Base-by-base conservation (phyloP, 768 basidiomycete species). In the Amanita subjunquillea region DNA sequence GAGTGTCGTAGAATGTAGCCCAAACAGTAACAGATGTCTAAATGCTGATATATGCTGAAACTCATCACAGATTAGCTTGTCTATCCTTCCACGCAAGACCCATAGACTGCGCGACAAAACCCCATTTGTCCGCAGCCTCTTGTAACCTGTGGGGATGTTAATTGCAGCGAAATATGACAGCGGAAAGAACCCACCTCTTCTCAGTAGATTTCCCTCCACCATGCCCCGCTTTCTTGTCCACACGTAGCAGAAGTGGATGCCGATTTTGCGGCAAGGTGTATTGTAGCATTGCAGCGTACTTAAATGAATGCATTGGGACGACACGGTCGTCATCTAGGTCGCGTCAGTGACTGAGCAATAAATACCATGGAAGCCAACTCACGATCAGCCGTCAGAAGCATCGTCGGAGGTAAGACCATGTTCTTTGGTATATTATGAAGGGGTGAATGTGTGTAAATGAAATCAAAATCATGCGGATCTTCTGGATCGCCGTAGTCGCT, bases 251-350 rank as follows among this genome's bases (percentile, higher is more conserved):
- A 10, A 91, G 69, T 4, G 89, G 90, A 59, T 88, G 67, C 0
- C 79, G 77, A 63, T 90, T 91, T 43, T 80, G 59, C 1, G 85
- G 73, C 1, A 79, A 66, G 1, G 65, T 68, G 61, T 91, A 67
- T 62, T 92, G 89, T 36, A 91, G 69, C n/a, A 80, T 80, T 13
- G 90, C 90, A 0, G 83, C 82, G 48, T 80, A 74, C 67, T 92
- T 92, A 77, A 87, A 90, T 7, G 87, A 87, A 66, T 91, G 90
- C 62, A 88, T 69, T 1, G 87, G 87, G 4, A 91, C 87, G n/a
- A 91, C 89, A 32, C 89, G 83, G 59, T 89, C 87, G 58, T 91
- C 89, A 56, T 88, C 87, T 88, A 59, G 10, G 30, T 20, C 37
- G 38, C 29, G 22, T 32, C 17, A 42, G 15, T 7, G 8, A 30